Evolutionary conservation across 495 filamentous ascomycete genomes (phyloP), one percentile per base, ranked within the genome.

Genomic region (Trichoderma gamsii): DNA sequence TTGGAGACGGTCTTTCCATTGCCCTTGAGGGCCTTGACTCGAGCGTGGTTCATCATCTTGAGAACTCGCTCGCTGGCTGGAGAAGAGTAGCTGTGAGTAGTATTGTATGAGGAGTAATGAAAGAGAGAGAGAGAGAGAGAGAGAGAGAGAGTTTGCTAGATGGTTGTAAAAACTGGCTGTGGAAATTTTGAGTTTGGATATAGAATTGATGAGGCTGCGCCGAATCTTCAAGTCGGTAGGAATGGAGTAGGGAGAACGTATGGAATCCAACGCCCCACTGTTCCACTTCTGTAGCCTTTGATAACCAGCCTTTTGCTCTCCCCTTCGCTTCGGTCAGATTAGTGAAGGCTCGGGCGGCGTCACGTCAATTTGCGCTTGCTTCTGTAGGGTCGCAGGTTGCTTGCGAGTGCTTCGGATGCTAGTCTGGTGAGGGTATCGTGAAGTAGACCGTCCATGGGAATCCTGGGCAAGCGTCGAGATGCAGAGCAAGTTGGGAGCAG

Each of bases 1-100:
- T 89, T 88, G 44, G 95, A 97, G 64, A 95, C 83, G 44, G 94
- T 99, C 82, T 99, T 99, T 75, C 88, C 87, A 79, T 89, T 91
- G 81, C 93, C 90, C 29, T 91, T 83, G 35, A 81, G 74, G 43
- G 90, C 92, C 76, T 91, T 91, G 74, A 93, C 88, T 72, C 91
- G 86, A 66, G 97, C 85, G 73, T 92, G 88, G 75, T 83, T 88
- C 90, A 92, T 93, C 49, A 71, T 83, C 8, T 43, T n/a, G 23
- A 32, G 16, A 61, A 16, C 35, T 38, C 7, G 25, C 11, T 12
- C 9, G 27, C 2, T 61, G 27, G 56, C 25, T 61, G 16, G 56
- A 61, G 25, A 15, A 61, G 3, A 18, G 27, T 32, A 0, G 56
- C 1, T 52, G 8, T 5, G 4, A 23, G 9, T 21, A 38, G 5